Base-by-base conservation (phyloP, 257 asterid genomes). In the Lycium ferocissimum region DNA sequence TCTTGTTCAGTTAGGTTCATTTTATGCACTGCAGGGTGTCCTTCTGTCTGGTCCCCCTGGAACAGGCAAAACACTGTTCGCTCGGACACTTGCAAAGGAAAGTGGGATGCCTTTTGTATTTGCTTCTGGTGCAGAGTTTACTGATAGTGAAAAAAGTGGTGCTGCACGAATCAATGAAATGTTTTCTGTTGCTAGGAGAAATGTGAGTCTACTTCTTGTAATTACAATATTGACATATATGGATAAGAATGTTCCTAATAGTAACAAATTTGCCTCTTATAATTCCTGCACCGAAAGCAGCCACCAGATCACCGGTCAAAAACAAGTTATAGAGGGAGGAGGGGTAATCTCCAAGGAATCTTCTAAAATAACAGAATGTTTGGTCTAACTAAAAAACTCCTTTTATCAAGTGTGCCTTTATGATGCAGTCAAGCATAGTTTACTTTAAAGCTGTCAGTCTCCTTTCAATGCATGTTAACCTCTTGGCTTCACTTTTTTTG, bases 1-100 rank as follows among this genome's bases (percentile, higher is more conserved):
- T 57, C 57, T 85, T 71, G 83, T 63, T 82, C 53, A 51, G 22
- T 76, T 33, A 70, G 54, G 86, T 62, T 86, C 84, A 59, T 76
- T 47, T 33, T 86, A 49, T 84, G 62, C 85, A 37, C 84, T 88
- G 82, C 91, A 97, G 99, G 99, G 99, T 79, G 98, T 97, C 75
- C 99, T 97, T 91, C 93, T 97, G 57, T 92, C 98, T 83, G 99
- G 99, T 70, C 99, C 99, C 58, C 99, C 99, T 62, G 99, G 99
- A 87, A 97, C 99, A 53, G 99, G 99, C 67, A 97, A 96, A 91
- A 97, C 99, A 79, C 97, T 95, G 56, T 95, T 97, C 88, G 99
- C 99, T 9, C 91, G 99, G 78, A 97, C 99, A 79, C 92, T 97
- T 83, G 92, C 99, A 47, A 95, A 97, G 88, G 92, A 97, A 92